Evolutionary conservation across 768 basidiomycete genomes (phyloP), one percentile per base, ranked within the genome.

Genomic region (Termitomyces titanicus): DNA sequence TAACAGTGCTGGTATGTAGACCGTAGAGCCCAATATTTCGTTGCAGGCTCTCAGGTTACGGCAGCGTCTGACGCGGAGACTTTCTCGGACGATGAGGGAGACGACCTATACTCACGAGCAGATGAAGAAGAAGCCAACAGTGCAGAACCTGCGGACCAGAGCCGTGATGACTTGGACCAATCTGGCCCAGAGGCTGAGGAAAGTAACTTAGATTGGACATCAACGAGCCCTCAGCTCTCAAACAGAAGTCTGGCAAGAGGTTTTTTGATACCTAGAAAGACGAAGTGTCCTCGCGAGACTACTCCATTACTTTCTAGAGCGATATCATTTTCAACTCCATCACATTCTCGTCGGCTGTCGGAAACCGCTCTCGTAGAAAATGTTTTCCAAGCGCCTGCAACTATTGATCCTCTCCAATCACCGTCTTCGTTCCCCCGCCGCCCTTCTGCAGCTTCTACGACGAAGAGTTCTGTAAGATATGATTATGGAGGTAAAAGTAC

Each of bases 21-120:
- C 66, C 83, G 82, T 51, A 80, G 88, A 29, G 74, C 86, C 8
- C 87, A 89, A 64, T 86, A 80, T 63, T 77, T 88, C 11, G 74
- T 82, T 38, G 83, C 82, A 20, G 81, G 80, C 48, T 82, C 84
- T 8, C 76, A 78, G 31, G 77, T 85, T 24, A 78, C 78, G n/a
- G 73, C 78, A 11, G 71, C 79, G 3, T 72, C 76, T 6, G 78
- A 81, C 54, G 24, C 55, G 11, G 64, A 70, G 7, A 70, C 68
- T 17, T 73, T 73, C 51, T 66, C 70, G 18, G 72, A 72, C 29
- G 74, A 79, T 45, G 74, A 78, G 33, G 72, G 73, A 34, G 72
- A 75, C 33, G 66, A 58, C 27, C 54, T 52, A 24, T 54, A 59
- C 44, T 50, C 59, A 48, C 34, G 37, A 17, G 59, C 51, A 22